Evolutionary conservation across 768 basidiomycete genomes (phyloP).

Genomic region (Lactarius evosmus): DNA sequence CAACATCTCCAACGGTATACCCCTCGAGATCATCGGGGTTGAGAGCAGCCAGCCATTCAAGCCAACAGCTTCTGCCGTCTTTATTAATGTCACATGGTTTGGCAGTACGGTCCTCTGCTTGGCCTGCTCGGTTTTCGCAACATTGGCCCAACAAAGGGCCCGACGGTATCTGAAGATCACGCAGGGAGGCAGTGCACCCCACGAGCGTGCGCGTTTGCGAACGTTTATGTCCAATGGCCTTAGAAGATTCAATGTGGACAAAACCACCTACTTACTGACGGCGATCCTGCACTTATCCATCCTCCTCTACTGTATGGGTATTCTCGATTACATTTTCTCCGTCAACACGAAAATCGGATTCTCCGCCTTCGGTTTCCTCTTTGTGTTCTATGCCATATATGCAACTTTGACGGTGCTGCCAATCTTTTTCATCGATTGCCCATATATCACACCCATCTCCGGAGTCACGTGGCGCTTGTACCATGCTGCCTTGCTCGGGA

Average conservation of each 20-base stretch:
- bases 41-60: background rate
- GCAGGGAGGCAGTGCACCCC: background rate
- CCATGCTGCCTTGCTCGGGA: background rate
- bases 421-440: background rate
- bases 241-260: background rate
- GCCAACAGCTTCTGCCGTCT: background rate
- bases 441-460: slow-evolving; percentile 3
- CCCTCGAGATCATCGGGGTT: background rate
- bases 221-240: background rate
- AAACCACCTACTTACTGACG: background rate
- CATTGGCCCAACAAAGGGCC: slow-evolving; percentile 11
- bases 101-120: slow-evolving; percentile 7
- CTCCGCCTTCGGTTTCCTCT: background rate
- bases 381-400: background rate
- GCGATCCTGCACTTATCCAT: background rate
- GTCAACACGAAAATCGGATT: background rate
- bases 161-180: background rate
- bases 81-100: slow-evolving; percentile 9
- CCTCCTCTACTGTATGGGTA: background rate
- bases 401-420: background rate
- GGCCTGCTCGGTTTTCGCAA: slow-evolving; percentile 1
- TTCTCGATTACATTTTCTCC: background rate
- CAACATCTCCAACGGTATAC: slow-evolving; percentile 1
- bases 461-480: background rate
- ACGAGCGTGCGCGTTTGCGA: background rate